Evolutionary conservation across 2,329 filamentous ascomycete genomes (phyloP), one percentile per base, ranked within the genome.

Genomic region (Colletotrichum coccodes): DNA sequence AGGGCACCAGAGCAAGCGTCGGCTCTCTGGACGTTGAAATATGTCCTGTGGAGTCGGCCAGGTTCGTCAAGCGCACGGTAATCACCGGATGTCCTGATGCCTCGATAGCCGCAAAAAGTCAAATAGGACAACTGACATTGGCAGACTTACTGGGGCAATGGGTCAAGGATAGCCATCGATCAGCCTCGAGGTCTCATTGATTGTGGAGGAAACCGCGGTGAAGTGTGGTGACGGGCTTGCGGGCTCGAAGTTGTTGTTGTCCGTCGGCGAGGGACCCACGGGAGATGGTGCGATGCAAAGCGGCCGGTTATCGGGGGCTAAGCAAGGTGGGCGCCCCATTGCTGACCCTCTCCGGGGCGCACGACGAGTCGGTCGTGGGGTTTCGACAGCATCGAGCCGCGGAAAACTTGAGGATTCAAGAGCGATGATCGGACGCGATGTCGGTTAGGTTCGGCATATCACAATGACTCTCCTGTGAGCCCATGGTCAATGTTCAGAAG

Each of bases 231-330:
- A 63, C 23, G 53, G n/a, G 56, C 34, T 36, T 12, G 14, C 5
- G 34, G 34, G 4, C 34, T 36, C n/a, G n/a, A n/a, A 36, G 34
- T 32, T 16, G 40, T 36, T 46, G 28, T 26, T 40, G 54, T 56
- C 52, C 52, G 52, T 38, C 52, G 23, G 36, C 11, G 34, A 38
- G 7, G 47, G 46, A 34, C 34, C 46, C 59, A 50, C 59, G 14
- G 46, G 46, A 28, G 6, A 53, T 23, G 59, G 50, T 30, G 61
- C 61, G 53, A 64, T 38, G 32, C 60, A 58, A 58, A 30, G 36
- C 32, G 60, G 60, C 60, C 60, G 60, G 60, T 64, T 53, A 64
- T 64, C 52, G 60, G 60, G 40, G 52, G 42, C 28, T 52, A 26
- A 34, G 16, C 23, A 52, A 18, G 32, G 60, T 54, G 30, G 28